phyloP scores from a whole-genome alignment of 1,284 basidiomycete species.

The Malassezia caprae region DNA sequence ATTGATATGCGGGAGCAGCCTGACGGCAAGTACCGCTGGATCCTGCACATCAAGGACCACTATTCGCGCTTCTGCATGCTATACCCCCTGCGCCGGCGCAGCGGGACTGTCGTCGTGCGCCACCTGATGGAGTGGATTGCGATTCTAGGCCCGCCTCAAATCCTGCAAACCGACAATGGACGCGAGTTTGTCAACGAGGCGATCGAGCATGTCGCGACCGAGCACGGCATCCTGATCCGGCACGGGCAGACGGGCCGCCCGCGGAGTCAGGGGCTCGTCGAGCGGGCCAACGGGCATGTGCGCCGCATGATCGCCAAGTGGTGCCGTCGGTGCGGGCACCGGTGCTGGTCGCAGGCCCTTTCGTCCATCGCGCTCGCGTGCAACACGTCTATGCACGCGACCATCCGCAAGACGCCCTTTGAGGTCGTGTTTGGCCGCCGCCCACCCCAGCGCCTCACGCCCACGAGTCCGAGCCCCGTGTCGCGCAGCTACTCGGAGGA shows the following conservation, averaged over 20 bases:
- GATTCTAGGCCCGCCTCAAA: background rate
- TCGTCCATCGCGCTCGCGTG: constrained; percentile 3
- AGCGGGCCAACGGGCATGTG: constrained; percentile 10
- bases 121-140: constrained; percentile 5
- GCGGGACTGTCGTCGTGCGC: background rate
- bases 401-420: background rate
- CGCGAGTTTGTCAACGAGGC: background rate
- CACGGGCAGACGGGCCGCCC: constrained; percentile 3
- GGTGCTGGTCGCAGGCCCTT: background rate
- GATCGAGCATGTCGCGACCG: background rate
- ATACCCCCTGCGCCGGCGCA: background rate
- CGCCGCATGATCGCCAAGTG: constrained; percentile 8
- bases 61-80: constrained; percentile 10
- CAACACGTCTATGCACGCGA: constrained; percentile 5
- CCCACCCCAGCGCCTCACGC: background rate
- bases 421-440: constrained; percentile 8
- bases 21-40: constrained; percentile 5
- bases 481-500: background rate
- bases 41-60: constrained; percentile 10
- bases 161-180: constrained; percentile 10
- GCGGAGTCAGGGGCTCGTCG: constrained; percentile 4
- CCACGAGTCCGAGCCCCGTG: background rate
- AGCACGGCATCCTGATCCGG: constrained; percentile 1
- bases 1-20: constrained; percentile 8
- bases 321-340: background rate